Conservation (phyloP, 2,329 filamentous ascomycete species). For the Fusarium sp. region DNA sequence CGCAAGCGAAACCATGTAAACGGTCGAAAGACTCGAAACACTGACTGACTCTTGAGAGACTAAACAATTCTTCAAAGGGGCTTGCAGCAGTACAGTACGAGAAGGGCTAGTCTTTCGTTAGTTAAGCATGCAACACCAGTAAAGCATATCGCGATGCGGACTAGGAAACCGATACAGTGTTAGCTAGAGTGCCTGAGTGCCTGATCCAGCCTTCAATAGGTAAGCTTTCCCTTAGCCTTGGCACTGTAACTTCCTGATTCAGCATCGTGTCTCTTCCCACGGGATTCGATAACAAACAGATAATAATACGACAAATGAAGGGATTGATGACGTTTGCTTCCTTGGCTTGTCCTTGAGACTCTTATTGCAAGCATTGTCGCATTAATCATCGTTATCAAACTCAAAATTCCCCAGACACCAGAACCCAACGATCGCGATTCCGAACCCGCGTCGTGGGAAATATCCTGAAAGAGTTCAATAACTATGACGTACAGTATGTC, state of each 20-base stretch:
- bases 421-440: conserved; percentile 9
- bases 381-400: conserved; percentile 19
- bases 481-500: conserved; percentile 34
- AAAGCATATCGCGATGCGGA: background rate
- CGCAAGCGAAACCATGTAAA: conserved; percentile 9
- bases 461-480: background rate
- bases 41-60: background rate
- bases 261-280: background rate
- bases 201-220: conserved; percentile 11
- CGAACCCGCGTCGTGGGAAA: background rate
- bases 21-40: background rate
- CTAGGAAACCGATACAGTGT: background rate
- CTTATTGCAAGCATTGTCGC: conserved; percentile 16
- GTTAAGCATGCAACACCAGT: background rate
- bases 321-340: conserved; percentile 12
- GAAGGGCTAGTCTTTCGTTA: background rate
- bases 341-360: background rate
- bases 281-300: background rate
- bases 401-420: background rate
- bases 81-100: background rate
- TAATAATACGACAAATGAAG: background rate
- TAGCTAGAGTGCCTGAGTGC: background rate
- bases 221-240: conserved; percentile 17
- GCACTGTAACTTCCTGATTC: background rate
- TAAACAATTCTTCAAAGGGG: background rate